Evolutionary conservation across 495 filamentous ascomycete species (phyloP), one percentile per base, ranked within the genome.

Genomic region (Xylaria curta): DNA sequence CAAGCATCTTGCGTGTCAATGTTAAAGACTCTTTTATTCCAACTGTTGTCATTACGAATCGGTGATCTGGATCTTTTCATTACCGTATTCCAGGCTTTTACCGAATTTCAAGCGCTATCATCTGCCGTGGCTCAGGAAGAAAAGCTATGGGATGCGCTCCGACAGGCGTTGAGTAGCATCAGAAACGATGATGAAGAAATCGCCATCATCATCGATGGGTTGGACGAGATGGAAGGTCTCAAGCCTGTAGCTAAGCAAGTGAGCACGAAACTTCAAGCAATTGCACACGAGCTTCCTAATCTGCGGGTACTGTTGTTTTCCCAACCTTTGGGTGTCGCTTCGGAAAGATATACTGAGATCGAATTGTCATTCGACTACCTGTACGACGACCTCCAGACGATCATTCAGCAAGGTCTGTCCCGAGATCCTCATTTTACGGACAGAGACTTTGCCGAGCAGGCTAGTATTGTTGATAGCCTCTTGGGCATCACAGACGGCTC

Each of bases 181-280:
- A 10, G 65, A 26, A 67, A 46, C 31, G 63, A 38, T 1, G 65
- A 67, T 54, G 65, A 67, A 44, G 65, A 67, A 19, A 56, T 67
- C 6, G 65, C 65, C 3, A 0, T 67, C 17, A 31, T 67, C 36
- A 56, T 67, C 12, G 65, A 67, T 12, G 65, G 65, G 6, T 21
- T 67, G 0, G 65, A 67, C 28, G 65, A 67, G 49, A 67, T 67
- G 47, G 65, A 67, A 42, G 65, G 65, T 49, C 65, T 54, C 33
- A 67, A 67, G 49, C 65, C 65, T 28, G 21, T 49, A 7, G 65
- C 42, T n/a, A 67, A 67, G 65, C 9, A 67, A 42, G 47, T 67
- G 31, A 67, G 65, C 65, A n/a, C 10, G n/a, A 56, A 67, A 17
- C 31, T 67, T 12, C 65, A 67, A n/a, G 1, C 1, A 2, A 67